Evolutionary conservation across 2,329 filamentous ascomycete genomes (phyloP).

Genomic region (Paecilomyces niveus): DNA sequence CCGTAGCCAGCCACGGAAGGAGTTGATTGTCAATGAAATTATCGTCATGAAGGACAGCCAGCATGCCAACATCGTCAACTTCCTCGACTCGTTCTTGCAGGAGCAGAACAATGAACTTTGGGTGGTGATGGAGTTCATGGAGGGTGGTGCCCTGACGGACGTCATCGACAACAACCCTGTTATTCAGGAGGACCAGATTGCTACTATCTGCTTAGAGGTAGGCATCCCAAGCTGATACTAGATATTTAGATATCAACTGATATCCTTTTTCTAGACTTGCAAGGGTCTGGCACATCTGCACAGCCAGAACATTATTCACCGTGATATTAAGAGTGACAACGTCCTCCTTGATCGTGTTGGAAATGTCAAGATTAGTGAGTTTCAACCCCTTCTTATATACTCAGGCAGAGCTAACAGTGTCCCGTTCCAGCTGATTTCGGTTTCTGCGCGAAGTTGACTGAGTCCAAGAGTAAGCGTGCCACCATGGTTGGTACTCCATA

Average conservation of each 20-base stretch:
- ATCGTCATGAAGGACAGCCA: conserved; percentile 99
- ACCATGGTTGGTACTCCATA: conserved; percentile 99
- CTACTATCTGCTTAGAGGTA: conserved; percentile 94
- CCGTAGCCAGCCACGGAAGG: conserved; percentile 92
- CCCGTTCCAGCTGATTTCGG: conserved; percentile 78
- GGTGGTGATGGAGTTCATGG: conserved; percentile 99
- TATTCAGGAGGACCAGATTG: conserved; percentile 95
- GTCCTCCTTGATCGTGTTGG: conserved; percentile 89
- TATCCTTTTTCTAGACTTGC: conserved; percentile 63
- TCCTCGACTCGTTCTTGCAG: conserved; percentile 90
- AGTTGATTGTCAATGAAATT: conserved; percentile 98
- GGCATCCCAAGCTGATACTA: conserved; percentile 23
- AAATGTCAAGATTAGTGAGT: conserved; percentile 95
- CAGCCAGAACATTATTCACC: conserved; percentile 93
- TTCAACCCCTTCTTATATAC: not conserved
- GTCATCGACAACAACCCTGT: conserved; percentile 96
- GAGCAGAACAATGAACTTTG: conserved; percentile 95
- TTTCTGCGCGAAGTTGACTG: conserved; percentile 97
- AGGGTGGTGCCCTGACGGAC: conserved; percentile 93
- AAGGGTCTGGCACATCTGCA: conserved; percentile 91
- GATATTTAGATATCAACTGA: conserved; percentile 8
- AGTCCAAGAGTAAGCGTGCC: conserved; percentile 91
- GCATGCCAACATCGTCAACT: conserved; percentile 98
- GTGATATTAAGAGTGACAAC: conserved; percentile 99
- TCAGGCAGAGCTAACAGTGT: conserved; percentile 15